Percentiles rank a stretch among this genome's conserved stretches.
Evolutionary conservation across 2,329 filamentous ascomycete genomes (phyloP).

Genomic region (Ustulina deusta): DNA sequence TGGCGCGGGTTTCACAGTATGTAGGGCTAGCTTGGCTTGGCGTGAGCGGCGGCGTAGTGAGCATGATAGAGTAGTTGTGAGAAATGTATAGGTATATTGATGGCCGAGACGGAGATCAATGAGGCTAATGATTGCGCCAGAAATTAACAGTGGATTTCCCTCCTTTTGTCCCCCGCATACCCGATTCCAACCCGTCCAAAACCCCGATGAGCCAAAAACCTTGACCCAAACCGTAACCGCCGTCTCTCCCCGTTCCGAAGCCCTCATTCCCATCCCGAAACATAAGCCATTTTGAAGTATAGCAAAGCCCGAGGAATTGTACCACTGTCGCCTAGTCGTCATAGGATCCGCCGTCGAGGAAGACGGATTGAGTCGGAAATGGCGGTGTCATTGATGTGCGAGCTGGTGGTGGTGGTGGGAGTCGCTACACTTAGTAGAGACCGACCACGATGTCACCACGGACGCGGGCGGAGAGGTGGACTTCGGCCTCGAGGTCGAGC

Average conservation of each 20-base stretch:
- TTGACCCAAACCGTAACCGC: background rate
- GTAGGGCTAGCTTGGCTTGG: no score
- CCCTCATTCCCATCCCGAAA: background rate
- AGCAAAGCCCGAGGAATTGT: background rate
- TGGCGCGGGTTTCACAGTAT: no score
- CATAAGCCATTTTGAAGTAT: background rate
- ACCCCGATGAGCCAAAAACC: slow-evolving; percentile 2
- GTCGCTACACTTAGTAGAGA: slow-evolving; percentile 13
- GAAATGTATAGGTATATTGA: slow-evolving; percentile 6
- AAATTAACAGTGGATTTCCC: background rate
- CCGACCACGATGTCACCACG: slow-evolving; percentile 8
- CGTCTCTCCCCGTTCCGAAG: background rate
- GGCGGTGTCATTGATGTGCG: background rate
- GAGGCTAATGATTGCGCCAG: background rate
- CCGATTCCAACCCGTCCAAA: background rate
- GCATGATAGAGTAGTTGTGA: no score
- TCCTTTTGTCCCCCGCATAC: background rate
- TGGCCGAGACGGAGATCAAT: background rate
- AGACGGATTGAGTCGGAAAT: background rate
- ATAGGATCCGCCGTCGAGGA: background rate
- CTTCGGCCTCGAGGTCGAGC: slow-evolving; percentile 9
- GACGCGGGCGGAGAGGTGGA: slow-evolving; percentile 6
- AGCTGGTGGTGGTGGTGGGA: background rate
- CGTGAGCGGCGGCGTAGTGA: no score
- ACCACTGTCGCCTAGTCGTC: background rate